A percentile compares a stretch with the other conserved stretches of the same genome.
Evolutionary conservation across 768 basidiomycete species (phyloP).

Genomic region (Rhizopogon salebrosus): DNA sequence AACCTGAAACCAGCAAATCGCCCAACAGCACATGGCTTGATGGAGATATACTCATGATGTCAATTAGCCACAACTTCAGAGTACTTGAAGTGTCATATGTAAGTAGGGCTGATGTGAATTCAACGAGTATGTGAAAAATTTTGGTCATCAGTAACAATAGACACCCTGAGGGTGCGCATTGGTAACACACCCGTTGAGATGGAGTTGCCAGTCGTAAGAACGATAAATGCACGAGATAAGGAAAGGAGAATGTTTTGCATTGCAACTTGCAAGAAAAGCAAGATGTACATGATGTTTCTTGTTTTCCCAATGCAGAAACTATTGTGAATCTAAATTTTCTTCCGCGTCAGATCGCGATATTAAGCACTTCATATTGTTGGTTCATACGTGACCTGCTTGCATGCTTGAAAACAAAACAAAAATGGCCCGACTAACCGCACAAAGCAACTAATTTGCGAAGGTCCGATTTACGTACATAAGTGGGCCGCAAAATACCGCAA

Average conservation of each 20-base stretch:
- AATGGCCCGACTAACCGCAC: neutral
- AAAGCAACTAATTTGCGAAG: neutral
- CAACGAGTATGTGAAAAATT: neutral
- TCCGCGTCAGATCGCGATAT: neutral
- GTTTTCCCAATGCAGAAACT: slow-evolving; percentile 6
- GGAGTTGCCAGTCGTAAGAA: neutral
- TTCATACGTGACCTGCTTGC: neutral
- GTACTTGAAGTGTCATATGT: neutral
- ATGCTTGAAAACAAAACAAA: slow-evolving; percentile 9
- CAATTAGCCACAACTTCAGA: neutral
- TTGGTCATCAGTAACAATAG: neutral
- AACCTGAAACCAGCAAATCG: neutral
- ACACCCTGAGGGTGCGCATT: neutral
- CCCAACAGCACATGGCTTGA: neutral
- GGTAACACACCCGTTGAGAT: neutral
- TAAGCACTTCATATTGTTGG: neutral
- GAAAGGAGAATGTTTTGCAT: neutral
- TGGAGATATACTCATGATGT: neutral
- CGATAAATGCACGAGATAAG: neutral
- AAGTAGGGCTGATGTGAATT: neutral
- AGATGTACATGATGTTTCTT: neutral
- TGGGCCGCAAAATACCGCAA: slow-evolving; percentile 1
- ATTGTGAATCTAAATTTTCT: neutral
- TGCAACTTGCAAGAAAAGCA: too few relatives aligned
- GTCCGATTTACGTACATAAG: neutral